Base-by-base conservation (phyloP, 192 early-diverging fungal species). In the Linnemannia exigua region DNA sequence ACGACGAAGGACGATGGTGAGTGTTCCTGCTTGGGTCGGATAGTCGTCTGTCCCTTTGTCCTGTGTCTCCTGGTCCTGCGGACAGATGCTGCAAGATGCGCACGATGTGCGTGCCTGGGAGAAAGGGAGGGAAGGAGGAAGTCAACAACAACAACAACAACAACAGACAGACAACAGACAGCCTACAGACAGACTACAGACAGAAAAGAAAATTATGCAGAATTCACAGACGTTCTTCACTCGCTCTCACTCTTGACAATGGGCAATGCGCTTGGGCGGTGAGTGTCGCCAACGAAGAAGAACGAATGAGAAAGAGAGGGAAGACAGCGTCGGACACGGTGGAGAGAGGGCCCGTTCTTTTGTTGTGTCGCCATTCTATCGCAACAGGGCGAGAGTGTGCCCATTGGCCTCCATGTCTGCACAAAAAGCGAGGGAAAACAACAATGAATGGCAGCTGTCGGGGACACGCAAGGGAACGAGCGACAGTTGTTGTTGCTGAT, bases 11-110 rank as follows among this genome's bases (percentile, higher is more conserved):
- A 70, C 41, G 38, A 70, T 70, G 68, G 38, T 38, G 22, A 38
- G 38, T 71, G 70, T 71, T 71, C 70, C 46, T 71, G 70, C 41
- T 71, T 71, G 17, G 70, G 8, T 69, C 19, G 11, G 36, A 69
- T 0, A 38, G 36, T 69, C 20, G 16, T 41, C 5, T n/a, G 67
- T n/a, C 19, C 22, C 3, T 28, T 2, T 58, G 54, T 2, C n/a
- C 6, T 58, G 54, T 38, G 37, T 41, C 38, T 36, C 67, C 36
- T 69, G 67, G 67, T 36, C 36, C 37, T 36, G 37, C 17, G 37
- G 67, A 31, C 28, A 31, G 11, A 63, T 63, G 28, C 58, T 33
- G 58, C 58, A 25, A 63, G 58, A 63, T 63, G 14, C 22, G 22
- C 7, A 16, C 25, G 58, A 25, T 58, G 54, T 63, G 14, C 28